Base-by-base conservation (phyloP, 306 rosid species). In the Sicyos baderoa region DNA sequence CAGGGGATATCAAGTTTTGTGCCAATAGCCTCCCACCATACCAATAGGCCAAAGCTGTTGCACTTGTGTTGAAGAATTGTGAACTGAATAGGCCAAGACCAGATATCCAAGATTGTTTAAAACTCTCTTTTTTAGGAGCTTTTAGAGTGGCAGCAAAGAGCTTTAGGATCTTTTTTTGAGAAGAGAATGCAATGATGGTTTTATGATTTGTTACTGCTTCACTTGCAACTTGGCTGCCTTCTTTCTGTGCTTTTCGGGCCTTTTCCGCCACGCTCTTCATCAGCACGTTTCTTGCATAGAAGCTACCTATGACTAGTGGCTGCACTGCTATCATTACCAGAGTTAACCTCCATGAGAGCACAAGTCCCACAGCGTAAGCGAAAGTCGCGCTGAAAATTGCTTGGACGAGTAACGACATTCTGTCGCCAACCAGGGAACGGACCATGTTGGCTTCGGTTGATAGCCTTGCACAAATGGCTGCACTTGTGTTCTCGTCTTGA, bases 281-380 rank as follows among this genome's bases (percentile, higher is more conserved):
- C 78, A 92, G 72, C 18, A 92, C 90, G 76, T 84, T 86, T 59
- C 87, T 87, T n/a, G 88, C 73, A 5, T 92, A 89, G 66, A 87
- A 89, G 83, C 97, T 92, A 56, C 96, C 97, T 16, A 92, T 85
- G 61, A 92, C 92, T 53, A 92, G 40, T 57, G 96, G 96, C 66
- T 92, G 95, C 79, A 89, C 95, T 25, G 91, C 86, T 75, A 87
- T 92, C 96, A 92, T 84, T 75, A 92, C 95, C 62, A 89, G 88
- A 51, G 96, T 76, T 32, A 92, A 86, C 84, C 77, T 86, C 96
- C 91, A 86, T 59, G 97, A 83, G 74, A 92, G 89, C 22, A 70
- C 76, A 72, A 92, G 88, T 63, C 89, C 93, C 15, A 84, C 70
- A 4, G 79, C 58, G 76, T 92, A 92, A 50, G 96, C 91, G 68